These are phyloP conservation scores for Botrytis byssoidea DNA, from an alignment of 2,329 filamentous ascomycete species.

Conservation along the genomic window DNA sequence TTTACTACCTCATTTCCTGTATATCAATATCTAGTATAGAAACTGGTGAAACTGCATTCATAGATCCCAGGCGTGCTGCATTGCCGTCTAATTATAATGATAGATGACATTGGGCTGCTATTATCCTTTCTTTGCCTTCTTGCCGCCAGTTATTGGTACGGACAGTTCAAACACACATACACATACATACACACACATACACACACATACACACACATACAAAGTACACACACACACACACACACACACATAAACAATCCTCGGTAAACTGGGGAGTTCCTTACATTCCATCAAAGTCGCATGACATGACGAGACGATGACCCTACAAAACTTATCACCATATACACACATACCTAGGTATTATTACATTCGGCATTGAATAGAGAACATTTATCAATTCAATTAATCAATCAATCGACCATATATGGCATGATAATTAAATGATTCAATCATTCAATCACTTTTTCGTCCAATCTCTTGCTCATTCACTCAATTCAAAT, in stretches of 20 bases:
- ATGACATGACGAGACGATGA: too few relatives aligned
- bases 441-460: not conserved
- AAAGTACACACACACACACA: too few relatives aligned
- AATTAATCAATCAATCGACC: not conserved
- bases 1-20: too few relatives aligned
- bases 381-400: not conserved
- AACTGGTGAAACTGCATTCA: too few relatives aligned
- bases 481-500: not conserved
- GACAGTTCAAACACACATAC: not conserved
- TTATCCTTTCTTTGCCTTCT: not conserved
- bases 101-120: not conserved
- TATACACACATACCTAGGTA: too few relatives aligned
- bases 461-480: not conserved
- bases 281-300: too few relatives aligned
- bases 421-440: too few relatives aligned
- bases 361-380: not conserved
- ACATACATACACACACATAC: too few relatives aligned
- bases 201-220: too few relatives aligned
- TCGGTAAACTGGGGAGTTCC: not conserved
- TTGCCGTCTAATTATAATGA: not conserved
- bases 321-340: not conserved
- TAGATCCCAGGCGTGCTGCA: not conserved
- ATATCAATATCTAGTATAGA: not conserved
- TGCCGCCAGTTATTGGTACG: not conserved
- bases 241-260: not conserved